Evolutionary conservation across 1,284 basidiomycete species (phyloP).

Genomic region (Coriolopsis trogii): DNA sequence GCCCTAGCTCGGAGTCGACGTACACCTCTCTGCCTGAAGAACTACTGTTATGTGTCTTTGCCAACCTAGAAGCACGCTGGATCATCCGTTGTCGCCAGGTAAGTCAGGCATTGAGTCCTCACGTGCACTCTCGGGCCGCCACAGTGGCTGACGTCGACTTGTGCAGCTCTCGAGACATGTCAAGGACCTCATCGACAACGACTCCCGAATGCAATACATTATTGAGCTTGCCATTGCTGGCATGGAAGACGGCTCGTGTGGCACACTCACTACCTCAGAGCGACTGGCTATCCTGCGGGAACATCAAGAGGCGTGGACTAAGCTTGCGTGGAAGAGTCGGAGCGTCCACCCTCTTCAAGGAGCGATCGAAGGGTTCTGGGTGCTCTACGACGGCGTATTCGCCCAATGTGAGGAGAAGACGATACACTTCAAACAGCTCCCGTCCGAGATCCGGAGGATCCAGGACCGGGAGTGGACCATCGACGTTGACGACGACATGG

Average conservation of each 20-base stretch:
- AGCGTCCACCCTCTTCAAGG: constrained; percentile 39
- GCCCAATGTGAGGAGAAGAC: constrained; percentile 42
- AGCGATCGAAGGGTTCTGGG: constrained; percentile 42
- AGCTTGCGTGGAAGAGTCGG: constrained; percentile 41
- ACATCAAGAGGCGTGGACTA: constrained; percentile 52
- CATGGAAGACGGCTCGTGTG: constrained; percentile 44
- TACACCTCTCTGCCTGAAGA: too few relatives aligned
- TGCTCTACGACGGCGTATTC: constrained; percentile 64
- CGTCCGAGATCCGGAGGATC: constrained; percentile 50
- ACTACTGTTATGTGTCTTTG: too few relatives aligned
- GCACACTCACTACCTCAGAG: constrained; percentile 32
- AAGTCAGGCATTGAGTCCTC: too few relatives aligned
- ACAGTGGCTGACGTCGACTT: too few relatives aligned
- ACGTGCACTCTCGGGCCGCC: too few relatives aligned
- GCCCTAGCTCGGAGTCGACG: too few relatives aligned
- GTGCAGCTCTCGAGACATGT: too few relatives aligned
- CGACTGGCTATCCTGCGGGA: constrained; percentile 44
- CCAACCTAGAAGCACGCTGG: too few relatives aligned
- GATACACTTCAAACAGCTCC: constrained; percentile 51
- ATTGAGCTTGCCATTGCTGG: constrained; percentile 56
- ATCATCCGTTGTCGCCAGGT: too few relatives aligned
- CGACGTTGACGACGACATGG: constrained; percentile 39
- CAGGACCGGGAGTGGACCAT: constrained; percentile 50
- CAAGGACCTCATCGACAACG: constrained; percentile 39
- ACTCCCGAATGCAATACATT: constrained; percentile 47